Evolutionary conservation across 1,139 yeast species (phyloP), one percentile per base, ranked within the genome.

Genomic region (Arxiozyma bovina): DNA sequence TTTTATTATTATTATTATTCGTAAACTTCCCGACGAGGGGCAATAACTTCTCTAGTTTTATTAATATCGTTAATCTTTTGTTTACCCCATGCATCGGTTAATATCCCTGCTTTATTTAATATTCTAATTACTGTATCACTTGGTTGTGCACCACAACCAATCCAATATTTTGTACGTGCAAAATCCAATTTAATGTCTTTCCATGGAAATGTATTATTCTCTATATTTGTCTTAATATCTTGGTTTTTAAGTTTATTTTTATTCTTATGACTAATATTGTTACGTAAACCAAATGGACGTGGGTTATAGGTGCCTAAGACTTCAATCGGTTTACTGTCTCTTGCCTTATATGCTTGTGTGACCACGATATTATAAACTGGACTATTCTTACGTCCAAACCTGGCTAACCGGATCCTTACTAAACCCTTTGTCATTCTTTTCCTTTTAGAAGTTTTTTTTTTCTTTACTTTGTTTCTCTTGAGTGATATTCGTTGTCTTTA

Each of bases 91-190:
- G 78, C 79, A 54, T 81, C 83, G 34, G 88, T 87, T 63, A 91
- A 77, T 52, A 85, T 74, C 4, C 90, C 89, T 4, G 89, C 89
- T 70, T 87, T 88, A 66, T 84, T 85, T 69, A 93, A 80, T 58
- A 93, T 73, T 62, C 82, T 82, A 5, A 83, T 79, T 15, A 91
- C 96, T 5, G 94, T 77, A 48, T 87, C 91, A 41, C 94, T 83
- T 4, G 96, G 96, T 68, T 87, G 96, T 1, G 98, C 99, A n/a
- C 99, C 99, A 18, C 89, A 96, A 66, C 97, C 96, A 48, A 93
- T 74, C 99, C 99, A 93, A 73, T 93, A 94, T 70, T 89, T 89
- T n/a, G 96, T 82, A 62, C 97, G 81, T 60, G 83, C 83, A 67
- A 93, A 89, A 69, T 93, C 98, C 50, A 93, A 75, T 61, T 82